These are phyloP conservation scores for Prunus mira DNA, from an alignment of 306 rosid species.

Conservation along the genomic window DNA sequence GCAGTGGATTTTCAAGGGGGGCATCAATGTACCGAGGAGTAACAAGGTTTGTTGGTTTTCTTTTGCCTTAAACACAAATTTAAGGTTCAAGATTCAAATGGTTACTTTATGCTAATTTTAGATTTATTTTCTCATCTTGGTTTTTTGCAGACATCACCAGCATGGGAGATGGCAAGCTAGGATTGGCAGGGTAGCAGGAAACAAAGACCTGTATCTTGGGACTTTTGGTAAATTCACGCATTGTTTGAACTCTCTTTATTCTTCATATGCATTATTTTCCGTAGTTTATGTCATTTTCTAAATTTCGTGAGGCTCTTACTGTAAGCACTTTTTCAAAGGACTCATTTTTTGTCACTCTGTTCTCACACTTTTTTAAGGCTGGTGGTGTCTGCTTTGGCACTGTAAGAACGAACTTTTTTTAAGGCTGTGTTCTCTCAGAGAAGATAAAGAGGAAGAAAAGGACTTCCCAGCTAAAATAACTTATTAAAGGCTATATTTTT, in stretches of 20 bases:
- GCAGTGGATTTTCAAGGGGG: constrained; percentile 97
- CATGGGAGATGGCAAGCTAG: constrained; percentile 99
- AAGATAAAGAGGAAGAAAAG: constrained; percentile 1
- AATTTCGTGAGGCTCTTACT: neutral
- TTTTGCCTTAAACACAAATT: neutral
- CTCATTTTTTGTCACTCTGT: constrained; percentile 24
- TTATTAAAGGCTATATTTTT: constrained; percentile 20
- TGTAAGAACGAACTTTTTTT: constrained; percentile 31
- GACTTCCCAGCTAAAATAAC: constrained; percentile 15
- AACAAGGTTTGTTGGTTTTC: constrained; percentile 55
- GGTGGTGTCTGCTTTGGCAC: constrained; percentile 36
- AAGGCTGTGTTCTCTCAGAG: constrained; percentile 41
- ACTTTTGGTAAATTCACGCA: constrained; percentile 69
- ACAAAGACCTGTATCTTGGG: constrained; percentile 97
- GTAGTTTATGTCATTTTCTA: neutral
- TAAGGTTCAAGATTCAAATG: neutral
- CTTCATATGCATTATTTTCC: neutral
- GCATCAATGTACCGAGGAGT: constrained; percentile 98
- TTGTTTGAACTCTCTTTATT: neutral
- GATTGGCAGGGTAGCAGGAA: constrained; percentile 98
- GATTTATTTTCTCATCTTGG: neutral
- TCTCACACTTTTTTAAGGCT: constrained; percentile 58
- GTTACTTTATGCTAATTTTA: neutral
- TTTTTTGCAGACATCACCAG: constrained; percentile 76
- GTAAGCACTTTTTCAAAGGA: constrained; percentile 3